Conservation (phyloP, 495 filamentous ascomycete species). For the Thermochaetoides thermophila region DNA sequence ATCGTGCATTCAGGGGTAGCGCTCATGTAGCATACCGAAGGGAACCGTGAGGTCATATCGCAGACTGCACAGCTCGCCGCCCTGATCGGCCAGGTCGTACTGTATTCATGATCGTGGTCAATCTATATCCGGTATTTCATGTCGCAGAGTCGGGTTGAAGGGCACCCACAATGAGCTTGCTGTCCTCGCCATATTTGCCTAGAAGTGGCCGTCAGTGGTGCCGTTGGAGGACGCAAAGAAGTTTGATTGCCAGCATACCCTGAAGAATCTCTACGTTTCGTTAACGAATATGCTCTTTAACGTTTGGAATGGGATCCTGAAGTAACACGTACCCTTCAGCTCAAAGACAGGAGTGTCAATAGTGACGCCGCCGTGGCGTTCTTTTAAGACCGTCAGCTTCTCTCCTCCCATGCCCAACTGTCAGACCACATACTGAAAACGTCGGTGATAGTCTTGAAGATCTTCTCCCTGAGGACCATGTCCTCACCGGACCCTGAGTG, state of each 20-base stretch:
- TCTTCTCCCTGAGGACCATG: conserved; percentile 67
- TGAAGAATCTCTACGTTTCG: conserved; percentile 43
- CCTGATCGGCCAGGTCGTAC: conserved; percentile 80
- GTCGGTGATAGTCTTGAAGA: conserved; percentile 65
- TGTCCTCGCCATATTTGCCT: conserved; percentile 87
- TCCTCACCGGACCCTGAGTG: conserved; percentile 47
- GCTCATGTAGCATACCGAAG: conserved; percentile 29
- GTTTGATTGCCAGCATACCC: no score
- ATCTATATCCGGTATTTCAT: conserved; percentile 62
- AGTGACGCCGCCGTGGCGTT: conserved; percentile 28
- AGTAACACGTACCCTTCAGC: conserved; percentile 18
- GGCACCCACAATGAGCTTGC: conserved; percentile 65
- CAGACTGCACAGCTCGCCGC: conserved; percentile 68
- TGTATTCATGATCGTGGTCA: background rate
- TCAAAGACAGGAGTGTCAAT: conserved; percentile 37
- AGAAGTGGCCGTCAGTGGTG: conserved; percentile 28
- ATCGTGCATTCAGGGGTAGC: background rate
- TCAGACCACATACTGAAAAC: conserved; percentile 42
- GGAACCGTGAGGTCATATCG: conserved; percentile 88
- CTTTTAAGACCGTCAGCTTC: conserved; percentile 3
- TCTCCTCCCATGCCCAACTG: background rate
- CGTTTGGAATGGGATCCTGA: background rate
- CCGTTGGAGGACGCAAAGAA: no score
- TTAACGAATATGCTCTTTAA: no score
- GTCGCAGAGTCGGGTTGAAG: conserved; percentile 40